Evolutionary conservation across 331 rosid species (phyloP).

Genomic region (Quercus phellos): DNA sequence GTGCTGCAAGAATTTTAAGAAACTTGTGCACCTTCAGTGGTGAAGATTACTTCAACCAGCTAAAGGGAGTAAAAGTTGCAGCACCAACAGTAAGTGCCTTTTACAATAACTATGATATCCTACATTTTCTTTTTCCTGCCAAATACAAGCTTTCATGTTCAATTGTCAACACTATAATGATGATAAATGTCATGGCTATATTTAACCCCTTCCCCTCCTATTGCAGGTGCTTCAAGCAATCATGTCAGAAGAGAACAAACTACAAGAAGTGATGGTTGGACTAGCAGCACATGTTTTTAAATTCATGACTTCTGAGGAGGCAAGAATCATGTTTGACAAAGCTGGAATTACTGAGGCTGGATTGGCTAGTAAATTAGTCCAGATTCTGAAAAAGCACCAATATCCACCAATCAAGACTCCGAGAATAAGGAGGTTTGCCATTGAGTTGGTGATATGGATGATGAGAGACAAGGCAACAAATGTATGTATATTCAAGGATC

Average conservation of each 20-base stretch:
- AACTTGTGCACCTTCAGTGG: conserved; percentile 68
- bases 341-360: conserved; percentile 54
- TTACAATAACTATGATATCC: neutral
- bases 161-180: neutral
- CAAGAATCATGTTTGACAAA: conserved; percentile 48
- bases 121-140: neutral
- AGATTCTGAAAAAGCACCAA: conserved; percentile 51
- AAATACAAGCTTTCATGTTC: neutral
- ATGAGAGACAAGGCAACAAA: conserved; percentile 62
- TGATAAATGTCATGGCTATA: neutral
- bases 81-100: conserved; percentile 71
- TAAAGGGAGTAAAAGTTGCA: conserved; percentile 49
- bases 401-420: conserved; percentile 72
- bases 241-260: conserved; percentile 62
- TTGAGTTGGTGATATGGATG: conserved; percentile 88
- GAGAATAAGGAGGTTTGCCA: conserved; percentile 74
- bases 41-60: conserved; percentile 46
- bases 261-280: conserved; percentile 93
- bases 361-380: conserved; percentile 46
- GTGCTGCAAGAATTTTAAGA: conserved; percentile 75
- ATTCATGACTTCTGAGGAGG: conserved; percentile 59
- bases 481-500: conserved; percentile 35
- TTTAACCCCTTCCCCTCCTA: conserved; percentile 14
- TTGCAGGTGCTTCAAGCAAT: conserved; percentile 63
- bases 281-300: conserved; percentile 65